Percentiles rank a stretch among this genome's conserved stretches.
phyloP scores from a whole-genome alignment of 2,329 filamentous ascomycete genomes.

The Verticillium nubilum region DNA sequence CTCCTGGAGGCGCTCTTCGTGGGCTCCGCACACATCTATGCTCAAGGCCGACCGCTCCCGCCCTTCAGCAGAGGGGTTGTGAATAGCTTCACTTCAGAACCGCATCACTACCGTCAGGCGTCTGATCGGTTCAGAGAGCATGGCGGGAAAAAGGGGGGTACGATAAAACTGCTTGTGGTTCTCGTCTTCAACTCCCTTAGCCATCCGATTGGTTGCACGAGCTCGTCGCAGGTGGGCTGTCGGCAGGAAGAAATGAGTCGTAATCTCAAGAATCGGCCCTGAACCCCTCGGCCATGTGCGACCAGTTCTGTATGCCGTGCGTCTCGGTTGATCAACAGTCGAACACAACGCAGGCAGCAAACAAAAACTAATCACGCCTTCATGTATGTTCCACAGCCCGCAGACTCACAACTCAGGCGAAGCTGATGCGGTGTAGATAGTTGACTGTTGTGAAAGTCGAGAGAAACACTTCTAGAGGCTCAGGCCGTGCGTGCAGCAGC shows the following conservation, averaged over 20 bases:
- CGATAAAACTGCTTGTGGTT: neutral
- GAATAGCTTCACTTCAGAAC: neutral
- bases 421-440: neutral
- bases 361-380: no score
- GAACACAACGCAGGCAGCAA: neutral
- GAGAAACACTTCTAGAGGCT: neutral
- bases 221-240: neutral
- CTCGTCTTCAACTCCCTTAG: neutral
- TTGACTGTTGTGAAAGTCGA: neutral
- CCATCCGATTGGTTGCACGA: neutral
- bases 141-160: neutral
- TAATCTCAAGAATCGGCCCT: neutral
- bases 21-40: neutral
- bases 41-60: neutral
- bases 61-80: neutral
- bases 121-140: neutral
- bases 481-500: no score
- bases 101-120: neutral
- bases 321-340: neutral
- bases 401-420: neutral
- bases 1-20: neutral
- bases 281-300: neutral
- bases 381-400: neutral
- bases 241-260: neutral
- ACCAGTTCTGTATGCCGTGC: neutral